Evolutionary conservation across 1,139 yeast genomes (phyloP).

Genomic region (Geotrichum klebahnii): DNA sequence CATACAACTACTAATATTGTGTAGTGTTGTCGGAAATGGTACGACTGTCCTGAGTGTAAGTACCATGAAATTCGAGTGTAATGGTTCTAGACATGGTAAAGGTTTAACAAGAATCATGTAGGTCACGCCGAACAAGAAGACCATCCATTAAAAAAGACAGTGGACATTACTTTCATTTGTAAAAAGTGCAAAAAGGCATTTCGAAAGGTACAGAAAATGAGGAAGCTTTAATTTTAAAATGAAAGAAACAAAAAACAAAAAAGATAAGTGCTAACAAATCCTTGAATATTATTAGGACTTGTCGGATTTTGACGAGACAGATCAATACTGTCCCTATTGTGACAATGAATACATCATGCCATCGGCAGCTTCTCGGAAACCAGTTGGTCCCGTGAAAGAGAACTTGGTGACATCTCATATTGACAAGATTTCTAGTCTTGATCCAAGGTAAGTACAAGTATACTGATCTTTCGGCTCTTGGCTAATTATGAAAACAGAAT

Average conservation of each 20-base stretch:
- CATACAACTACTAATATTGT: not conserved
- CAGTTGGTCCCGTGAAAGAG: slow-evolving; percentile 25
- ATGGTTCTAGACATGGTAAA: no score
- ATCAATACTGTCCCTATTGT: slow-evolving; percentile 41
- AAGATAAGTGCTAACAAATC: slow-evolving; percentile 8
- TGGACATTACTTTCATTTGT: slow-evolving; percentile 40
- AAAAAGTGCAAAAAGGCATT: slow-evolving; percentile 41
- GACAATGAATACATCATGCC: slow-evolving; percentile 40
- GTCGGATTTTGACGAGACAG: slow-evolving; percentile 40
- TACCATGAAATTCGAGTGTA: no score
- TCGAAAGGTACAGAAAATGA: slow-evolving; percentile 31
- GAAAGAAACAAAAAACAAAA: not conserved
- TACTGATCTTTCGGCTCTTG: no score
- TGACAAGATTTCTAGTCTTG: slow-evolving; percentile 24
- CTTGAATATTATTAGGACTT: slow-evolving; percentile 28
- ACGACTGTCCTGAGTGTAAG: slow-evolving; percentile 41
- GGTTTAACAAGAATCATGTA: slow-evolving; percentile 10
- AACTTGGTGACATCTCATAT: slow-evolving; percentile 15
- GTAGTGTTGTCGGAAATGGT: slow-evolving; percentile 39
- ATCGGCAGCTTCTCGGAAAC: slow-evolving; percentile 27
- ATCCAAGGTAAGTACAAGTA: slow-evolving; percentile 30
- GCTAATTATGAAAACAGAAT: slow-evolving; percentile 30
- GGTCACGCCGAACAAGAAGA: slow-evolving; percentile 39
- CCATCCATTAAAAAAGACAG: slow-evolving; percentile 36
- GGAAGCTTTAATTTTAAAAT: not conserved